Evolutionary conservation across 2,329 filamentous ascomycete genomes (phyloP).

Genomic region (Pseudopyricularia javanii): DNA sequence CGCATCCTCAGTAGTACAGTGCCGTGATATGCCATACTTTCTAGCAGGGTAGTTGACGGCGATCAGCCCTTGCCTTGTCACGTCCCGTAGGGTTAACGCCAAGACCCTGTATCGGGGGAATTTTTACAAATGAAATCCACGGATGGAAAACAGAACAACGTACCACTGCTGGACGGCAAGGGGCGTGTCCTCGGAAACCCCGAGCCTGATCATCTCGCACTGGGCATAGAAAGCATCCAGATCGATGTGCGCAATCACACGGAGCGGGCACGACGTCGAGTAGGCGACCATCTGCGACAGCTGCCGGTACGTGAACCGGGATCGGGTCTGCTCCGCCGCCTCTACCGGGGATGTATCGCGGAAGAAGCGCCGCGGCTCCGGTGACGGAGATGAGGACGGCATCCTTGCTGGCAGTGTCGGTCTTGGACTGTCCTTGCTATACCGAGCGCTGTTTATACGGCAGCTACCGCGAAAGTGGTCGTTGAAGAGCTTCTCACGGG

Average conservation of each 20-base stretch:
- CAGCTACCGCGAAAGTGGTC: too few species aligned
- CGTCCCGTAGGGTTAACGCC: not conserved
- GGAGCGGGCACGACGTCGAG: constrained; percentile 61
- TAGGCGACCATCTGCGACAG: constrained; percentile 63
- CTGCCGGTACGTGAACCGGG: constrained; percentile 76
- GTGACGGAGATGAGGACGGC: constrained; percentile 14
- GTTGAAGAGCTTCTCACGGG: too few species aligned
- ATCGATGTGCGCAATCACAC: constrained; percentile 84
- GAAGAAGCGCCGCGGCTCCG: constrained; percentile 8
- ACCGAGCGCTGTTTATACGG: too few species aligned
- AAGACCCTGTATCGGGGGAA: constrained; percentile 1
- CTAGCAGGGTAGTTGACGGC: constrained; percentile 93
- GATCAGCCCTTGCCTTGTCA: constrained; percentile 69
- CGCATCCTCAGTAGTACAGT: constrained; percentile 70
- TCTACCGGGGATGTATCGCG: constrained; percentile 21
- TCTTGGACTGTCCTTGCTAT: too few species aligned
- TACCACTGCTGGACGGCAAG: constrained; percentile 91
- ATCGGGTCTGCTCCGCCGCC: constrained; percentile 29
- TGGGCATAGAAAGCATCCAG: constrained; percentile 97
- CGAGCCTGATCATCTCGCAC: constrained; percentile 84
- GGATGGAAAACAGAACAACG: constrained; percentile 1
- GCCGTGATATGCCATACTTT: constrained; percentile 63
- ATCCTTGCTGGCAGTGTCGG: constrained; percentile 6
- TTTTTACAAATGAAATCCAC: not conserved
- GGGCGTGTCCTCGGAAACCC: constrained; percentile 60